Percentiles rank a stretch among this genome's conserved stretches.
Conservation (phyloP, 2,329 filamentous ascomycete species). For the Macrophomina tecta region DNA sequence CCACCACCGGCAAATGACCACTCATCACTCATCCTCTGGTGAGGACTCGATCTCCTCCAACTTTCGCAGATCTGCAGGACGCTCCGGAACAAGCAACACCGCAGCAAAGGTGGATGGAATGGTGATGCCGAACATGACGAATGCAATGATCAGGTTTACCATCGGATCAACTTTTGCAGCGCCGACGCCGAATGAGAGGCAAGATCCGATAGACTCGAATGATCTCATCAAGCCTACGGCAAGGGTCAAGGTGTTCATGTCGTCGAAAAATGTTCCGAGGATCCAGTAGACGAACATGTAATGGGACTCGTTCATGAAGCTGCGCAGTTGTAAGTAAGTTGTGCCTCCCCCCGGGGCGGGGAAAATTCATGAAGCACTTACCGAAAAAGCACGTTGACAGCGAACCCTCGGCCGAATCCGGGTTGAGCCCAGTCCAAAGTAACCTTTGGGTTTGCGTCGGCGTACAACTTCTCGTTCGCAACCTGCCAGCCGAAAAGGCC, state of each 20-base stretch:
- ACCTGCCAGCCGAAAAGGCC: slow-evolving; percentile 55
- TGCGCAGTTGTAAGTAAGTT: neutral
- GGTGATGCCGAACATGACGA: slow-evolving; percentile 54
- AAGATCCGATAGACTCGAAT: slow-evolving; percentile 57
- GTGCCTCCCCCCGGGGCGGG: too few species aligned
- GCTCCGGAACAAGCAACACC: slow-evolving; percentile 25
- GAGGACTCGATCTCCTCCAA: neutral
- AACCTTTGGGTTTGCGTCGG: neutral
- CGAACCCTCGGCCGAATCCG: slow-evolving; percentile 56
- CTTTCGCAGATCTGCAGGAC: neutral
- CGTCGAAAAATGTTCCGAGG: slow-evolving; percentile 59
- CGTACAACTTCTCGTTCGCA: slow-evolving; percentile 8
- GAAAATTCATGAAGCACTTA: slow-evolving; percentile 32
- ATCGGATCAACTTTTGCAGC: slow-evolving; percentile 54
- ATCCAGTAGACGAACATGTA: slow-evolving; percentile 44
- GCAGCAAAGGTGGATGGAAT: slow-evolving; percentile 41
- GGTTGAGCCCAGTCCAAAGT: slow-evolving; percentile 55
- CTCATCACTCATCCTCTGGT: too few species aligned
- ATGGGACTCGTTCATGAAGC: slow-evolving; percentile 18
- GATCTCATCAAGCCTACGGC: slow-evolving; percentile 56
- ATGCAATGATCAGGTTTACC: slow-evolving; percentile 56
- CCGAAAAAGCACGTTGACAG: slow-evolving; percentile 56
- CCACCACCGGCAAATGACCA: too few species aligned
- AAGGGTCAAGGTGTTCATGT: slow-evolving; percentile 58
- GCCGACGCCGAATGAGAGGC: slow-evolving; percentile 56